Evolutionary conservation across 2,329 filamentous ascomycete species (phyloP).

Genomic region (Aspergillus neoniger): DNA sequence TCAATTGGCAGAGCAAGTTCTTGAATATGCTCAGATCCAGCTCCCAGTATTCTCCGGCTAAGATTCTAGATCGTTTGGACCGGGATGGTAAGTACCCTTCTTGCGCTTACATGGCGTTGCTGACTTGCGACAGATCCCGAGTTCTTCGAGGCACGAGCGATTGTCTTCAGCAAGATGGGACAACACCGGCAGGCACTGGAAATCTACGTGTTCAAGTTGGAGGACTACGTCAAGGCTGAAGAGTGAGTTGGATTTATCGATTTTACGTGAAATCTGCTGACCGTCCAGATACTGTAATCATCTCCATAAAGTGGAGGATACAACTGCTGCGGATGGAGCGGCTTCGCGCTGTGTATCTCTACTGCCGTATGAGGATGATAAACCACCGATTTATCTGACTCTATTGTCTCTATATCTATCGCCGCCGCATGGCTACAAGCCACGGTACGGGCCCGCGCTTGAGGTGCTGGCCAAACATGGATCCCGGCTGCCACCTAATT

Average conservation of each 20-base stretch:
- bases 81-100: slow-evolving; percentile 66
- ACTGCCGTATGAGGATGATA: slow-evolving; percentile 51
- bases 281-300: slow-evolving; percentile 79
- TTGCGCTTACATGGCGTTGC: background rate
- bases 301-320: slow-evolving; percentile 66
- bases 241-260: slow-evolving; percentile 61
- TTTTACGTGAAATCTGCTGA: background rate
- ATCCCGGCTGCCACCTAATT: slow-evolving; percentile 82
- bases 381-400: slow-evolving; percentile 85
- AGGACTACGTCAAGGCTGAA: slow-evolving; percentile 86
- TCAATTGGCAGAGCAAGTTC: slow-evolving; percentile 65
- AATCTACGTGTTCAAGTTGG: slow-evolving; percentile 94
- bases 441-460: slow-evolving; percentile 76
- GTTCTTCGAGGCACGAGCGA: slow-evolving; percentile 87
- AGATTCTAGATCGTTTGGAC: slow-evolving; percentile 75
- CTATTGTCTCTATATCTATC: slow-evolving; percentile 86
- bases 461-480: slow-evolving; percentile 89
- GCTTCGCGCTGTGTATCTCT: slow-evolving; percentile 42
- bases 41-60: slow-evolving; percentile 75
- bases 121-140: slow-evolving; percentile 63
- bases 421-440: slow-evolving; percentile 71
- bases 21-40: slow-evolving; percentile 75
- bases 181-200: slow-evolving; percentile 94
- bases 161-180: slow-evolving; percentile 92
- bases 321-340: slow-evolving; percentile 36